Evolutionary conservation across 768 basidiomycete species (phyloP).

Genomic region (Pleurotus ostreatus): DNA sequence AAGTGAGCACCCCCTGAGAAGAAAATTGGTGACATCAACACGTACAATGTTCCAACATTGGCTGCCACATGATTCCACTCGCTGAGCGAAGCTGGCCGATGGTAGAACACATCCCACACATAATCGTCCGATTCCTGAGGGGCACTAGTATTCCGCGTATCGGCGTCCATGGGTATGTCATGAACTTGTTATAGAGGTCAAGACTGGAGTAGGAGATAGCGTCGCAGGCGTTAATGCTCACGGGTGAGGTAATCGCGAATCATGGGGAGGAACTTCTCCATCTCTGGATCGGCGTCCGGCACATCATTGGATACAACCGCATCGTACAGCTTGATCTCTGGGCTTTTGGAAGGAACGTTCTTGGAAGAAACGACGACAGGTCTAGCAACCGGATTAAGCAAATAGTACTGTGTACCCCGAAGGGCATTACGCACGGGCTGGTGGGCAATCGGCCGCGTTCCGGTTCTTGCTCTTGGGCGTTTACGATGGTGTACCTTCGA

Average conservation of each 20-base stretch:
- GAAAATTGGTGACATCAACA: constrained; percentile 7
- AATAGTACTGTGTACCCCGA: too few relatives aligned
- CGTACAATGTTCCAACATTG: constrained; percentile 64
- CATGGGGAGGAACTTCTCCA: constrained; percentile 76
- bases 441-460: constrained; percentile 26
- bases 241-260: constrained; percentile 70
- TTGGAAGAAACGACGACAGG: constrained; percentile 54
- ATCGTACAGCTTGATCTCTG: constrained; percentile 68
- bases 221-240: constrained; percentile 23
- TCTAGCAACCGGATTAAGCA: constrained; percentile 24
- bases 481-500: constrained; percentile 51
- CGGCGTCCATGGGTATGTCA: constrained; percentile 19
- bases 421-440: constrained; percentile 31
- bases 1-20: neutral
- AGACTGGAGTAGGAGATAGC: neutral
- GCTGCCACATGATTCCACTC: constrained; percentile 53
- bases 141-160: neutral
- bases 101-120: constrained; percentile 84
- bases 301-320: constrained; percentile 45
- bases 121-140: constrained; percentile 44
- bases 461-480: constrained; percentile 23
- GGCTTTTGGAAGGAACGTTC: constrained; percentile 31
- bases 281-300: constrained; percentile 47
- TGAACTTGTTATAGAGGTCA: constrained; percentile 27
- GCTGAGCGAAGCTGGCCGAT: constrained; percentile 52